A percentile compares a stretch with the other conserved stretches of the same genome.
Conservation (phyloP, 2,329 filamentous ascomycete genomes). For the Periconia sp. region DNA sequence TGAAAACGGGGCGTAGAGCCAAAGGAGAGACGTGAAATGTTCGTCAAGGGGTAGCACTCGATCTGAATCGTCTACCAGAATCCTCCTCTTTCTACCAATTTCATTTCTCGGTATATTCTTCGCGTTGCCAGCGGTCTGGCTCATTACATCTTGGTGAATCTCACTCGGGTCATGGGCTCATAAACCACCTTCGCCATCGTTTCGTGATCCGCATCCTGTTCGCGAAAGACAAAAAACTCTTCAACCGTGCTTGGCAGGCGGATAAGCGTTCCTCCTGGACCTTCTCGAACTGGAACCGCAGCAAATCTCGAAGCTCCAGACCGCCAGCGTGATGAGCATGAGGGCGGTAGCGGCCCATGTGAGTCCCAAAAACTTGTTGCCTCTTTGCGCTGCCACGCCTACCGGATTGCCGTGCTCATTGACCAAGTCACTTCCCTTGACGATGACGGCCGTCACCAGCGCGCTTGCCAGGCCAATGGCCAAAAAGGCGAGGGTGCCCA, state of each 20-base stretch:
- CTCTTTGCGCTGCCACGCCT: slow-evolving; percentile 53
- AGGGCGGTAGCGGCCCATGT: slow-evolving; percentile 60
- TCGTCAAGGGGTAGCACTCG: neutral
- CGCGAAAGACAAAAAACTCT: neutral
- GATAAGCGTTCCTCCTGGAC: slow-evolving; percentile 12
- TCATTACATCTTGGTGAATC: no score
- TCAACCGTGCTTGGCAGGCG: slow-evolving; percentile 23
- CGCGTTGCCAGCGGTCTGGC: no score
- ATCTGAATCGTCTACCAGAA: no score
- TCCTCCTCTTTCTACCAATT: no score
- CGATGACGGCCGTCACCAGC: slow-evolving; percentile 65
- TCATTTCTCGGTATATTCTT: no score
- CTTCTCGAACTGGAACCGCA: slow-evolving; percentile 18
- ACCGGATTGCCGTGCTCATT: slow-evolving; percentile 56
- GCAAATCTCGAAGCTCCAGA: slow-evolving; percentile 35
- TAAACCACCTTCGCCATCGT: no score
- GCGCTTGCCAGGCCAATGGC: slow-evolving; percentile 73
- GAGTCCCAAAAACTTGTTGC: slow-evolving; percentile 58
- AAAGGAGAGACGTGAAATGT: neutral
- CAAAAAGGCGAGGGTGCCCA: slow-evolving; percentile 56
- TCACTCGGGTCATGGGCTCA: no score
- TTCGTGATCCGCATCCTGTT: no score
- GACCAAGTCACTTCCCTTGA: slow-evolving; percentile 56
- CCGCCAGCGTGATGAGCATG: slow-evolving; percentile 42
- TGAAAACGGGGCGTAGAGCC: neutral